Percentiles rank a stretch among this genome's conserved stretches.
phyloP scores from a whole-genome alignment of 2,329 filamentous ascomycete species.

The Allantophomopsis lycopodina region DNA sequence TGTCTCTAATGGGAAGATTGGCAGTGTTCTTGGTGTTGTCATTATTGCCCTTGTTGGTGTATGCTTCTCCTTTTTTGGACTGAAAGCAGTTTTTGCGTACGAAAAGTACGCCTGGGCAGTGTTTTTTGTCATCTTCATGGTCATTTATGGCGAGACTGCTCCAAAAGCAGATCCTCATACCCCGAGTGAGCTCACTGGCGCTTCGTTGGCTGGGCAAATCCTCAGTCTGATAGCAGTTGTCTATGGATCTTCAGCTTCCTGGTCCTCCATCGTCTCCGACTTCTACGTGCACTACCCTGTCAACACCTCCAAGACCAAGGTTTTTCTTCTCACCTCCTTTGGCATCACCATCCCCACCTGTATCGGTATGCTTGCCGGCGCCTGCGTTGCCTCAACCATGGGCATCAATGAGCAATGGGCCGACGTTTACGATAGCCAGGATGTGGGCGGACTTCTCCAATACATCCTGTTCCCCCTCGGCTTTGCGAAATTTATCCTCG shows the following conservation, averaged over 20 bases:
- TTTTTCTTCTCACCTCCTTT: slow-evolving; percentile 31
- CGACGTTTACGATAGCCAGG: slow-evolving; percentile 21
- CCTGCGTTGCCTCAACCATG: slow-evolving; percentile 26
- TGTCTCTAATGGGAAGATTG: slow-evolving; percentile 8
- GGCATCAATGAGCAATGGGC: slow-evolving; percentile 25
- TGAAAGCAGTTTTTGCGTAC: slow-evolving; percentile 9
- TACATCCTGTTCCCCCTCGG: slow-evolving; percentile 27
- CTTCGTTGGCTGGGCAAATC: slow-evolving; percentile 22
- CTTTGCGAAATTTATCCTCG: slow-evolving; percentile 27
- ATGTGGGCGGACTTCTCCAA: slow-evolving; percentile 31
- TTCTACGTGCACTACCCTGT: slow-evolving; percentile 33
- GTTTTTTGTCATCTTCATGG: slow-evolving; percentile 31
- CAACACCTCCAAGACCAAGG: slow-evolving; percentile 28
- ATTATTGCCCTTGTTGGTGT: slow-evolving; percentile 11
- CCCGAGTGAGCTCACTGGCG: slow-evolving; percentile 20
- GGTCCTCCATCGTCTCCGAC: slow-evolving; percentile 30
- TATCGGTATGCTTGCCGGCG: slow-evolving; percentile 31
- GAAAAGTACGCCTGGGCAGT: slow-evolving; percentile 14
- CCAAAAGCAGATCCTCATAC: slow-evolving; percentile 24
- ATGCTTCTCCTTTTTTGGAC: slow-evolving; percentile 14
- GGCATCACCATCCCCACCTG: slow-evolving; percentile 33
- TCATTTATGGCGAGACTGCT: slow-evolving; percentile 32
- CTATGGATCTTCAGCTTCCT: slow-evolving; percentile 34
- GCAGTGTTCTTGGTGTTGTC: slow-evolving; percentile 8
- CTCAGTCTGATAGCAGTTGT: slow-evolving; percentile 29